Base-by-base conservation (phyloP, 495 filamentous ascomycete genomes). In the Penicillium ochrochloron region DNA sequence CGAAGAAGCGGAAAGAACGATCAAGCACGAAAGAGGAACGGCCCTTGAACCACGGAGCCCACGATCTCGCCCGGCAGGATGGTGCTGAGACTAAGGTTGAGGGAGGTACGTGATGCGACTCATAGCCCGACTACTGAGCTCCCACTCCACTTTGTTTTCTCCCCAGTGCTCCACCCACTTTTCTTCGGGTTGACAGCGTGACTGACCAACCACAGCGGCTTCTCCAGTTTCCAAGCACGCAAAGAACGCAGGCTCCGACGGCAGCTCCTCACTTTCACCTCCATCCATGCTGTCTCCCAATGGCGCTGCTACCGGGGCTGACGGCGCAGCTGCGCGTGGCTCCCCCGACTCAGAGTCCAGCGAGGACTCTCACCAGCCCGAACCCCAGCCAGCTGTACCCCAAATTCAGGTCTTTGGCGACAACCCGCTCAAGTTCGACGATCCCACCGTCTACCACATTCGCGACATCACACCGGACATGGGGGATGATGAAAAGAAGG, bases 361-460 rank as follows among this genome's bases (percentile, higher is more conserved):
- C 62, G 87, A 87, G 2, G 84, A 85, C 82, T 76, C 89, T 17
- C 87, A 92, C 70, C 94, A 93, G 73, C 90, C 89, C 6, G 85
- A 89, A n/a, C 91, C 93, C 1, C 88, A 88, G 14, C 88, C 90
- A 23, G 84, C 91, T 31, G 80, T 92, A 27, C 86, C 92, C 31
- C 88, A 93, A 61, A 80, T 86, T 67, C 88, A 96, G 69, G 89
- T 91, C 2, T 97, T 99, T 69, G 94, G 94, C 42, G 89, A 95
- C 12, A 92, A 97, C 71, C 94, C 94, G 0, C 88, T 91, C n/a
- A 90, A 87, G 21, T 97, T 93, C 66, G 90, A 92, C 66, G 95
- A 99, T 70, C 92, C 94, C 0, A 97, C 94, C 41, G 83, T 97
- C 54, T 99, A 99, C 76, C 89, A 98, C 60, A 97, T 99, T 61